Conservation (phyloP, 2,329 filamentous ascomycete genomes). For the Aaosphaeria arxii region DNA sequence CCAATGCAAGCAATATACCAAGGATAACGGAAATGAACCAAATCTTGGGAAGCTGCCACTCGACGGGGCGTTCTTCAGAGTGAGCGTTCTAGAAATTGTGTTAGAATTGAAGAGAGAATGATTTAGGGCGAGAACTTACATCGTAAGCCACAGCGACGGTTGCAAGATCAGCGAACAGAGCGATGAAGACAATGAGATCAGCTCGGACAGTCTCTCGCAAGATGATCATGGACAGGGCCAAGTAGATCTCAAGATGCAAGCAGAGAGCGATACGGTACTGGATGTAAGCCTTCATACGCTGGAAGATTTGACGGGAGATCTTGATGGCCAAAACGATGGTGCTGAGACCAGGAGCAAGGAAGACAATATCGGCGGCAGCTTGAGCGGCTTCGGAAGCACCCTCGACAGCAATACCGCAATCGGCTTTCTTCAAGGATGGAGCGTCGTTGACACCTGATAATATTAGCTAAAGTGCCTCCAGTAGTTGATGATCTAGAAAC, state of each 20-base stretch:
- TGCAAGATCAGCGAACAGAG: slow-evolving; percentile 74
- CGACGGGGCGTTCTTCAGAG: slow-evolving; percentile 70
- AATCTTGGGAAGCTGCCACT: slow-evolving; percentile 80
- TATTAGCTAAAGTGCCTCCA: slow-evolving; percentile 7
- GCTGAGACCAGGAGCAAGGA: slow-evolving; percentile 68
- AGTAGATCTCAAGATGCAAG: slow-evolving; percentile 72
- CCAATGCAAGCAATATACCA: slow-evolving; percentile 64
- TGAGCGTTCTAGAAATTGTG: slow-evolving; percentile 56
- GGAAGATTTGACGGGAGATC: slow-evolving; percentile 72
- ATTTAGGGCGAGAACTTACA: slow-evolving; percentile 8
- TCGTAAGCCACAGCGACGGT: slow-evolving; percentile 78
- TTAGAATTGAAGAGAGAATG: neutral
- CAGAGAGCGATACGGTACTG: slow-evolving; percentile 75
- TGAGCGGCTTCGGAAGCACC: slow-evolving; percentile 70
- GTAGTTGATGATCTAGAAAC: neutral
- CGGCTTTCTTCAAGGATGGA: slow-evolving; percentile 70
- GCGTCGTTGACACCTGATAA: slow-evolving; percentile 64
- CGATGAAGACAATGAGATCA: slow-evolving; percentile 75
- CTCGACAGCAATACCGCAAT: slow-evolving; percentile 72
- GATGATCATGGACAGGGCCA: slow-evolving; percentile 75
- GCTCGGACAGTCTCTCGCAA: slow-evolving; percentile 72
- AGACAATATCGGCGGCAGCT: slow-evolving; percentile 71
- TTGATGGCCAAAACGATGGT: slow-evolving; percentile 73
- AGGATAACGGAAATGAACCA: slow-evolving; percentile 73
- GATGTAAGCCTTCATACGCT: slow-evolving; percentile 75